Conservation (phyloP, 129 eudicot genomes). For the Saposhnikovia divaricata region DNA sequence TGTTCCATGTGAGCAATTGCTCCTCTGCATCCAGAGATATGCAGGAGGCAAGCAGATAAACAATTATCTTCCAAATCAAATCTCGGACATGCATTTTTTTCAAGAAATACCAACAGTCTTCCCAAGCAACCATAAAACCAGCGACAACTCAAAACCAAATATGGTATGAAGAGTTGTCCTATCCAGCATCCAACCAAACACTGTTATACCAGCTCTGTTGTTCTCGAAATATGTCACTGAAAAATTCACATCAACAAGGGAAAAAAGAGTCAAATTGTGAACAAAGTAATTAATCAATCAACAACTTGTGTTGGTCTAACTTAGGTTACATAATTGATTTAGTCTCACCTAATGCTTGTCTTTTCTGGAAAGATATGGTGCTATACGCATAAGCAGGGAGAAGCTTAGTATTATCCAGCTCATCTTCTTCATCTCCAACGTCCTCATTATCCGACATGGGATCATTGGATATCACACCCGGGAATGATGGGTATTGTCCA, state of each 20-base stretch:
- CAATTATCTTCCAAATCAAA: background rate
- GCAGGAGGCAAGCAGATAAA: background rate
- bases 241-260: slow-evolving; percentile 1
- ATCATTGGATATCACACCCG: slow-evolving; percentile 1
- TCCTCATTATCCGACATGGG: slow-evolving; percentile 54
- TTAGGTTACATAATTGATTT: background rate
- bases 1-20: background rate
- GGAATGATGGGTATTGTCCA: slow-evolving; percentile 18
- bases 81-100: background rate
- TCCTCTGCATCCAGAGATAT: background rate
- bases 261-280: background rate
- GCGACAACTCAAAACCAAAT: slow-evolving; percentile 72
- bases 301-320: background rate
- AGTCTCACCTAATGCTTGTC: slow-evolving; percentile 81
- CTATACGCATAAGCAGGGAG: slow-evolving; percentile 61
- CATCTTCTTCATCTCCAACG: slow-evolving; percentile 80
- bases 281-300: background rate
- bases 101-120: slow-evolving; percentile 78
- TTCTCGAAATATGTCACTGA: slow-evolving; percentile 82
- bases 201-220: slow-evolving; percentile 86
- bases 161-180: slow-evolving; percentile 70
- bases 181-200: slow-evolving; percentile 85
- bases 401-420: slow-evolving; percentile 59
- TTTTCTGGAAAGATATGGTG: slow-evolving; percentile 84
- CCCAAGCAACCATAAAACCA: slow-evolving; percentile 95